Conservation (phyloP, 2,329 filamentous ascomycete genomes). For the Aspergillus glaucus region DNA sequence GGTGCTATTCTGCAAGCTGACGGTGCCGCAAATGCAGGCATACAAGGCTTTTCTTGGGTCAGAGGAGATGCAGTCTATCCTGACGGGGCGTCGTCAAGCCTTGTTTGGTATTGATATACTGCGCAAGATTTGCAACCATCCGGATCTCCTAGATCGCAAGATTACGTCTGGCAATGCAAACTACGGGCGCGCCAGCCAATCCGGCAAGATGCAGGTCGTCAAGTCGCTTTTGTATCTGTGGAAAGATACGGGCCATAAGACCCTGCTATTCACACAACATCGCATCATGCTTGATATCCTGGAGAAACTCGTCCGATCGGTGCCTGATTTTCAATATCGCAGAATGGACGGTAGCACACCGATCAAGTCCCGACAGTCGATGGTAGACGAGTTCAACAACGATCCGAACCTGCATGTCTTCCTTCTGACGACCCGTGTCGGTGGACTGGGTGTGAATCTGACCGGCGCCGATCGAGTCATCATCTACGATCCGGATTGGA, state of each 20-base stretch:
- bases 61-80: slow-evolving; percentile 76
- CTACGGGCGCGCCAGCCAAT: slow-evolving; percentile 72
- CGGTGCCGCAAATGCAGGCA: slow-evolving; percentile 66
- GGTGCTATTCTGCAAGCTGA: slow-evolving; percentile 92
- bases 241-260: slow-evolving; percentile 90
- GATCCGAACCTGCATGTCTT: slow-evolving; percentile 77
- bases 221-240: slow-evolving; percentile 81
- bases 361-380: slow-evolving; percentile 77
- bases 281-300: slow-evolving; percentile 94
- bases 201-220: slow-evolving; percentile 93
- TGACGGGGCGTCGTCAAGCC: slow-evolving; percentile 67
- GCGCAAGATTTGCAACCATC: slow-evolving; percentile 96
- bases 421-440: slow-evolving; percentile 89
- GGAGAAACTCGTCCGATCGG: slow-evolving; percentile 66
- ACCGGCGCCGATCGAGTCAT: slow-evolving; percentile 94
- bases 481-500: slow-evolving; percentile 98
- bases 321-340: slow-evolving; percentile 67
- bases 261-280: slow-evolving; percentile 85
- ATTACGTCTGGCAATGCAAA: slow-evolving; percentile 52
- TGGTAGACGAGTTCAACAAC: slow-evolving; percentile 91
- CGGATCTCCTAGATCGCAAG: slow-evolving; percentile 72
- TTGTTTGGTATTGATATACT: slow-evolving; percentile 87
- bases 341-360: slow-evolving; percentile 92
- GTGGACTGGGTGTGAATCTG: slow-evolving; percentile 86
- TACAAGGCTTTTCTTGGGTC: slow-evolving; percentile 79